Evolutionary conservation across 495 filamentous ascomycete genomes (phyloP).

Genomic region (Penicillium coprophilum): DNA sequence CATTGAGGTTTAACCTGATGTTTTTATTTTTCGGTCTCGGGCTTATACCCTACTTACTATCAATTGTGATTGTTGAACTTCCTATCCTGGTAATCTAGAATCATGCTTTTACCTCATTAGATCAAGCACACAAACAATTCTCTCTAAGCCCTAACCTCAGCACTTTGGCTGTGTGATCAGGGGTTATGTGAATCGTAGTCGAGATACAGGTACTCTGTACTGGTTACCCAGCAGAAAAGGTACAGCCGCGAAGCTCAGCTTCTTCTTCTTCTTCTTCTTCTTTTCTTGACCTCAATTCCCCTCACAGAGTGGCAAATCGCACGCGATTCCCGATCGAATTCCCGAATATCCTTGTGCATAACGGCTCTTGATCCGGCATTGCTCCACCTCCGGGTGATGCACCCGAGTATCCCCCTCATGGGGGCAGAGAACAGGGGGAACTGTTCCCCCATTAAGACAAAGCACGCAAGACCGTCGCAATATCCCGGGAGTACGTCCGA

Average conservation of each 20-base stretch:
- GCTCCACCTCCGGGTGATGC: slow-evolving; percentile 12
- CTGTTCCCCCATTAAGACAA: slow-evolving; percentile 15
- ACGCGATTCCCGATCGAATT: not conserved
- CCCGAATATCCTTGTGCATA: not conserved
- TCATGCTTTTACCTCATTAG: not conserved
- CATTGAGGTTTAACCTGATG: slow-evolving; percentile 4
- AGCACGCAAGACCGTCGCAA: not conserved
- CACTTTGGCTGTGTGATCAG: not conserved
- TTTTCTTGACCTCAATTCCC: not conserved
- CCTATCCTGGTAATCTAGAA: not conserved
- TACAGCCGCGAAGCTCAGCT: not conserved
- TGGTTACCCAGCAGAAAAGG: not conserved
- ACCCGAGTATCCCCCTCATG: slow-evolving; percentile 15
- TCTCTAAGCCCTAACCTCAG: not conserved
- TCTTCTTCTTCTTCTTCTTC: not conserved
- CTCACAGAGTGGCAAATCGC: not conserved
- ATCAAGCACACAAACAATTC: not conserved
- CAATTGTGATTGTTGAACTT: not conserved
- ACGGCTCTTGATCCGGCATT: slow-evolving; percentile 13
- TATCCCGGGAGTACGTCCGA: slow-evolving; percentile 14
- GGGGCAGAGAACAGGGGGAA: slow-evolving; percentile 8
- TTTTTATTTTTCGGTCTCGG: not conserved
- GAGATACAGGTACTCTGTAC: too few relatives aligned
- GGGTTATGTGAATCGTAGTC: not conserved
- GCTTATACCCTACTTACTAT: slow-evolving; percentile 7